Percentiles rank a stretch among this genome's conserved stretches.
Evolutionary conservation across 306 rosid genomes (phyloP).

Genomic region (Cucurbita pepo): DNA sequence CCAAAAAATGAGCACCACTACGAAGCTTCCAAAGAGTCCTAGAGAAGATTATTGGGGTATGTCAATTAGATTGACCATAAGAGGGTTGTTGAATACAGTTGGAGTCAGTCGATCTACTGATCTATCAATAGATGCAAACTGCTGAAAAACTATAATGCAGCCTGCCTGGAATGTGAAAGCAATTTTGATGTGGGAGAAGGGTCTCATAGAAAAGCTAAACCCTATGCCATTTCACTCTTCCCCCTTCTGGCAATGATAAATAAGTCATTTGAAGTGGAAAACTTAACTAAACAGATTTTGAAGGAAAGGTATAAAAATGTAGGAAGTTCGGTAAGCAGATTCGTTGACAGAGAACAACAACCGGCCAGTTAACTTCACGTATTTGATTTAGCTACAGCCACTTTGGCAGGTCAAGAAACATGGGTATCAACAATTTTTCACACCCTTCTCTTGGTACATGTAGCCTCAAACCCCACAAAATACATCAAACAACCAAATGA

Average conservation of each 20-base stretch:
- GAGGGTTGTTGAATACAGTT: neutral
- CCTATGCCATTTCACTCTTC: constrained; percentile 28
- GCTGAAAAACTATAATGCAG: constrained; percentile 20
- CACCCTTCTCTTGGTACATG: constrained; percentile 80
- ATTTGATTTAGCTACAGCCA: constrained; percentile 58
- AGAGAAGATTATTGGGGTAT: neutral
- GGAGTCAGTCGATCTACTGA: neutral
- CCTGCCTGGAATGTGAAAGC: constrained; percentile 32
- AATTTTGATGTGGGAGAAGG: constrained; percentile 35
- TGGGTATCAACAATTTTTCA: constrained; percentile 14
- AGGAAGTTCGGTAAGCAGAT: constrained; percentile 93
- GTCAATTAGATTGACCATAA: neutral
- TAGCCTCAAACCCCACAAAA: constrained; percentile 16
- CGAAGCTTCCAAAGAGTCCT: neutral
- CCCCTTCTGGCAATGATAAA: constrained; percentile 24
- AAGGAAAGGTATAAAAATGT: constrained; percentile 13
- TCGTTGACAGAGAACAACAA: constrained; percentile 48
- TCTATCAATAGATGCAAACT: constrained; percentile 24
- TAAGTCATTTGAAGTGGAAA: neutral
- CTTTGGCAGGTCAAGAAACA: constrained; percentile 68
- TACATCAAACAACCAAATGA: neutral
- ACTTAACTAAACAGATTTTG: neutral
- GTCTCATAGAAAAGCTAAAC: constrained; percentile 31
- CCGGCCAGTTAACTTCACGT: constrained; percentile 72
- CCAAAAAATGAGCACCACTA: neutral